Evolutionary conservation across 2,329 filamentous ascomycete genomes (phyloP).

Genomic region (Sarocladium oryzae): DNA sequence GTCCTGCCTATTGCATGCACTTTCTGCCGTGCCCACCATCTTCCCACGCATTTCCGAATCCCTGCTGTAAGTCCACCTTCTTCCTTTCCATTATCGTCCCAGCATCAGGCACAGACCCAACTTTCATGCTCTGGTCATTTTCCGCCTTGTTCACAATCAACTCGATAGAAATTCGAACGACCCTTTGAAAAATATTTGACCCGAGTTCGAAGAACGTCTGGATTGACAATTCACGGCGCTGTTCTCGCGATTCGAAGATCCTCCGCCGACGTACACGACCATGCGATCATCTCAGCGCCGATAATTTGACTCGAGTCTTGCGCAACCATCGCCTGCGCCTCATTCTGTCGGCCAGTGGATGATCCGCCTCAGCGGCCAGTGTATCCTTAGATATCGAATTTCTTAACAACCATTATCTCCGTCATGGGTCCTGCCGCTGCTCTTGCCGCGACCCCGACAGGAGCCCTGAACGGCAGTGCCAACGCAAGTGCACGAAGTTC

Average conservation of each 20-base stretch:
- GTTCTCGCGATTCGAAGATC: background rate
- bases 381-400: background rate
- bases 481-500: conserved; percentile 48
- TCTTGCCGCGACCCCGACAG: conserved; percentile 28
- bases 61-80: conserved; percentile 7
- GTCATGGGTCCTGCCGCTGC: conserved; percentile 35
- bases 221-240: background rate
- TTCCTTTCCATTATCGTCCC: background rate
- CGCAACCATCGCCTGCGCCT: background rate
- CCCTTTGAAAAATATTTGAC: too few relatives aligned
- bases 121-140: background rate
- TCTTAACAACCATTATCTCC: background rate
- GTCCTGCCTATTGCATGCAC: conserved; percentile 7
- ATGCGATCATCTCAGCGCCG: conserved; percentile 10
- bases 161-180: background rate
- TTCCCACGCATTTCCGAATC: background rate
- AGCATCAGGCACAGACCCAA: background rate
- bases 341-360: background rate
- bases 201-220: background rate
- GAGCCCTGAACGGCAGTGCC: conserved; percentile 12
- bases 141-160: conserved; percentile 1
- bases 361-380: conserved; percentile 5
- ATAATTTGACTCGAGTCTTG: conserved; percentile 1
- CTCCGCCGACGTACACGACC: background rate
- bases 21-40: conserved; percentile 5